Evolutionary conservation across 768 basidiomycete genomes (phyloP), one percentile per base, ranked within the genome.

Genomic region (Rhodosporidiobolus sp.): DNA sequence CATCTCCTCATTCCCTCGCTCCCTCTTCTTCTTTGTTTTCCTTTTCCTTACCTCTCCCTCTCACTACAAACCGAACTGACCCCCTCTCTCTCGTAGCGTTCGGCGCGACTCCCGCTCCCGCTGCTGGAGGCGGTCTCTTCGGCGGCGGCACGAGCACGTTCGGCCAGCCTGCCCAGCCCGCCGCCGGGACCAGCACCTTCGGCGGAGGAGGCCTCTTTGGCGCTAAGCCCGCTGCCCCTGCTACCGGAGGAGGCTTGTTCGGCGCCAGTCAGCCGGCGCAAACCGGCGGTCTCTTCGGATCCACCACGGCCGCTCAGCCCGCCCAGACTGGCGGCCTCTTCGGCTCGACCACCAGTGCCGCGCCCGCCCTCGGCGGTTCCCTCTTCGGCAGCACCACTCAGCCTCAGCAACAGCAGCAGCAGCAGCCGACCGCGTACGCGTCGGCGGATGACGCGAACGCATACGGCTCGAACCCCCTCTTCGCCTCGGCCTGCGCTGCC

Each of bases 381-480:
- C 78, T 70, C 55, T 77, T 66, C 69, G 80, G 67, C 76, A 78
- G 68, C 78, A 77, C 56, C 64, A 63, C 30, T 58, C 58, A 46
- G 17, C 28, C 58, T 17, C 81, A 82, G 65, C 82, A 83, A n/a
- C 86, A 82, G 45, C 82, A 83, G 53, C 86, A 87, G 81, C 87
- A 87, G 49, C 80, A 79, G 60, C 74, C 78, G 46, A 70, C 73
- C 22, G 81, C 85, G 0, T 83, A 95, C 64, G 90, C 89, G 16
- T 90, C 92, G 3, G 94, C 94, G 28, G 91, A 97, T 78, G 88
- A 90, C 35, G 90, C 94, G 80, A 83, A 83, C 73, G 80, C 82
- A 0, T 84, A 84, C 77, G 83, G 82, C 38, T 79, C 78, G 68
- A 82, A 81, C 71, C 80, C 81, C 9, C 79, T 84, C 32, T 83